phyloP scores from a whole-genome alignment of 345 rosid species.

The Rubroshorea leprosula region DNA sequence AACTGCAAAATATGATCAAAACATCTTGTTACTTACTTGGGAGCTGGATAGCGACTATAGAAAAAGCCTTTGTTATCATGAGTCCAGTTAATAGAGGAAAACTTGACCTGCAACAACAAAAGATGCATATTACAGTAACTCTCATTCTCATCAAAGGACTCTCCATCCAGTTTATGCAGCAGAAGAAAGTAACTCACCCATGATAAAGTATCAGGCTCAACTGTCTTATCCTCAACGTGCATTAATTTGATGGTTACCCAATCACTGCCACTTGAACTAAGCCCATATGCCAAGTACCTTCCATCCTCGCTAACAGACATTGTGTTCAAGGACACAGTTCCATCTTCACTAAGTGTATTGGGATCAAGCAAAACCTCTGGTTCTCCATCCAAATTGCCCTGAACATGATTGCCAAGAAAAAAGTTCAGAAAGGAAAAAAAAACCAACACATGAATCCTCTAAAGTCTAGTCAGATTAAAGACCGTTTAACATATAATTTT shows the following conservation, averaged over 20 bases:
- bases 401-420: slow-evolving; percentile 5
- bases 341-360: slow-evolving; percentile 75
- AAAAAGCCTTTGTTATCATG: slow-evolving; percentile 82
- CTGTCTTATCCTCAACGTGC: slow-evolving; percentile 55
- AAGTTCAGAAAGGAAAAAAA: not conserved
- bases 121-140: not conserved
- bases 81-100: slow-evolving; percentile 80
- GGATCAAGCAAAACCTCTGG: slow-evolving; percentile 87
- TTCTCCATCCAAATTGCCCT: slow-evolving; percentile 72
- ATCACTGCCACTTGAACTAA: slow-evolving; percentile 88
- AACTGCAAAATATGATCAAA: not conserved
- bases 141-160: not conserved
- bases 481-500: not conserved
- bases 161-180: not conserved
- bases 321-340: slow-evolving; percentile 61
- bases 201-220: slow-evolving; percentile 60
- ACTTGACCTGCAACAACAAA: slow-evolving; percentile 53
- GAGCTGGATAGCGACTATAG: slow-evolving; percentile 85
- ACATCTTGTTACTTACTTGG: slow-evolving; percentile 43
- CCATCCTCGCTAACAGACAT: slow-evolving; percentile 66
- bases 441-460: not conserved
- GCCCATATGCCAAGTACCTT: slow-evolving; percentile 68
- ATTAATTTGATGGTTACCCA: slow-evolving; percentile 83
- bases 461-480: not conserved
- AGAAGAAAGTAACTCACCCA: slow-evolving; percentile 48